Conservation (phyloP, 768 basidiomycete species). For the Xanthoconium purpureum region DNA sequence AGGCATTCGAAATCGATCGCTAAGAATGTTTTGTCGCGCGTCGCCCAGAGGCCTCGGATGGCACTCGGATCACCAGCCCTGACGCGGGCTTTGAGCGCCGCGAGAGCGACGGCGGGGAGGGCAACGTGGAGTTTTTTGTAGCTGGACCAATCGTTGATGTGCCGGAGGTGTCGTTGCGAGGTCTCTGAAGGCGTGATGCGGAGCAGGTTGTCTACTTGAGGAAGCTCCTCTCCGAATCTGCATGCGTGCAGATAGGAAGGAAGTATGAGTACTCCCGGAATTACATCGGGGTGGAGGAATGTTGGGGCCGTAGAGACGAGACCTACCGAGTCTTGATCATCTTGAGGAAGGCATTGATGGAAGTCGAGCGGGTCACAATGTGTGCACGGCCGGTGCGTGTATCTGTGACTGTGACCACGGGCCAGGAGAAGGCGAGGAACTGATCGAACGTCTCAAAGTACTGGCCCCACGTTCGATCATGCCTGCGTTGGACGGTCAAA, state of each 20-base stretch:
- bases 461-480: constrained; percentile 76
- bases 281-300: not conserved
- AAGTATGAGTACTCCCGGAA: not conserved
- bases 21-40: constrained; percentile 69
- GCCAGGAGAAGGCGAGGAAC: constrained; percentile 82
- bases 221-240: constrained; percentile 72
- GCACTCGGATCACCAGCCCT: constrained; percentile 63
- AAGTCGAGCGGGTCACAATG: constrained; percentile 72
- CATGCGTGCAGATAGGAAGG: not conserved
- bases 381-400: constrained; percentile 67
- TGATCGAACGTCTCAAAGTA: constrained; percentile 76
- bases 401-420: constrained; percentile 75
- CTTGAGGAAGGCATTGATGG: constrained; percentile 71
- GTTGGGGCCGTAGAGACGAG: not conserved
- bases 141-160: constrained; percentile 60
- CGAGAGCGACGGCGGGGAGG: constrained; percentile 64
- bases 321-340: constrained; percentile 79
- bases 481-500: constrained; percentile 42
- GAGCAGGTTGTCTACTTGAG: constrained; percentile 69
- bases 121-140: constrained; percentile 72
- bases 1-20: constrained; percentile 74
- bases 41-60: constrained; percentile 65
- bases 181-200: constrained; percentile 68
- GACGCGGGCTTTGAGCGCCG: constrained; percentile 63
- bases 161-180: constrained; percentile 62